phyloP scores from a whole-genome alignment of 2,329 filamentous ascomycete genomes.

The Ophiocordyceps robertsii region DNA sequence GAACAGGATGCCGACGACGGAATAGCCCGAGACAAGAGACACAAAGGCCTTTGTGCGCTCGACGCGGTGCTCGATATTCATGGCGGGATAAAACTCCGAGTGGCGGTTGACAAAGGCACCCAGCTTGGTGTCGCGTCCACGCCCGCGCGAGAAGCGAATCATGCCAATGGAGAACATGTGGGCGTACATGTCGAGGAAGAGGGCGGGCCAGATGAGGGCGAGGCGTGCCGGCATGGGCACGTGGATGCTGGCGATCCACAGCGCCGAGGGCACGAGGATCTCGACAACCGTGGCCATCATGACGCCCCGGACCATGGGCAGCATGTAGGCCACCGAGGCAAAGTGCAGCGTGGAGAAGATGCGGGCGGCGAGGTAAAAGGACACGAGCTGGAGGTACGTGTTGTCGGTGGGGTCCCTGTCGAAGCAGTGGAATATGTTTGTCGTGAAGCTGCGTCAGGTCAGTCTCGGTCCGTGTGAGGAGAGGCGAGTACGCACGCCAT shows the following conservation, averaged over 20 bases:
- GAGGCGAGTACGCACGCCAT: slow-evolving; percentile 27
- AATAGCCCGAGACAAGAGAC: slow-evolving; percentile 50
- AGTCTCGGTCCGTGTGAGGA: neutral
- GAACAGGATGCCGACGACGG: slow-evolving; percentile 46
- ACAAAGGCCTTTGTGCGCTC: slow-evolving; percentile 53
- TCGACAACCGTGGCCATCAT: slow-evolving; percentile 36
- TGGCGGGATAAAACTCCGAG: slow-evolving; percentile 47
- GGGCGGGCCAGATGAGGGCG: slow-evolving; percentile 41
- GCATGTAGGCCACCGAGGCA: slow-evolving; percentile 26
- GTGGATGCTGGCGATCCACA: slow-evolving; percentile 50
- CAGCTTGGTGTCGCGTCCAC: slow-evolving; percentile 7
- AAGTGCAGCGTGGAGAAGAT: slow-evolving; percentile 38
- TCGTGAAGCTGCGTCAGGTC: slow-evolving; percentile 8
- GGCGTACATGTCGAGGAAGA: slow-evolving; percentile 39
- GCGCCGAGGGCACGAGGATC: slow-evolving; percentile 30
- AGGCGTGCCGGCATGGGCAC: slow-evolving; percentile 39
- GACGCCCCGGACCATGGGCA: slow-evolving; percentile 43
- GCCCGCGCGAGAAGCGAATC: slow-evolving; percentile 15
- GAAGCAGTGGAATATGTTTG: slow-evolving; percentile 45
- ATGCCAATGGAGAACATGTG: slow-evolving; percentile 26
- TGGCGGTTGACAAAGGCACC: slow-evolving; percentile 16
- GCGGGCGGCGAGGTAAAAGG: slow-evolving; percentile 46
- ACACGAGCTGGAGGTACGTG: slow-evolving; percentile 44
- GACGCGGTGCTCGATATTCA: slow-evolving; percentile 54
- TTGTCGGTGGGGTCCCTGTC: slow-evolving; percentile 22